Base-by-base conservation (phyloP, 345 rosid species). In the Arabidopsis arenosa region DNA sequence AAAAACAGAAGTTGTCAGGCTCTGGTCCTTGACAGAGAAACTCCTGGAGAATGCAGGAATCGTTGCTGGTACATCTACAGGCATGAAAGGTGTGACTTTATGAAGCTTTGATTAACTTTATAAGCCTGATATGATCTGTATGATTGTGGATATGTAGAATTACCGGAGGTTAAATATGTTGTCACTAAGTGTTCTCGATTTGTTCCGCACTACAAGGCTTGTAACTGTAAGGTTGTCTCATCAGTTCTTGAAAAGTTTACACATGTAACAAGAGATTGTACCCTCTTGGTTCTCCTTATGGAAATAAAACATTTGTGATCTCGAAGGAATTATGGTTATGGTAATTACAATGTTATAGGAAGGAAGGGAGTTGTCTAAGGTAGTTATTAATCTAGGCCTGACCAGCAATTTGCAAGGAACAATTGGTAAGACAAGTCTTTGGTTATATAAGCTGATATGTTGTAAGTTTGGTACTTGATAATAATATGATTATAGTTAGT, bases 1-100 rank as follows among this genome's bases (percentile, higher is more conserved):
- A 14, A 71, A 75, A 81, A 23, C 85, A 15, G 89, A 80, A 67
- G 85, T 93, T 37, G 74, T 53, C 37, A 83, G 83, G 79, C 84
- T 93, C 23, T 86, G 89, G 40, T 79, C 86, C 41, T 73, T 91
- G 82, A 81, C 92, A 11, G 93, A 91, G 63, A 83, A 80, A 72
- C 88, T 91, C 5, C 80, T 90, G 66, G 81, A 83, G 83, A 84
- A 86, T 60, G 93, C 97, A 15, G 94, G 93, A 55, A 68, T 88
- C 67, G 63, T 68, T 51, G 81, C 44, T 49, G 81, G 59, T 68
- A 68, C 65, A 68, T 52, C 70, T 49, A 60, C 73, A 37, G 53
- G 68, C 67, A 45, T 57, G 39, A 17, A 63, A 41, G 55, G 75
- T 58, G 75, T 57, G 44, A 66, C 35, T 57, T 57, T 17, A 17